Conservation (phyloP, 2,329 filamentous ascomycete species). For the Microsporum ferrugineum region DNA sequence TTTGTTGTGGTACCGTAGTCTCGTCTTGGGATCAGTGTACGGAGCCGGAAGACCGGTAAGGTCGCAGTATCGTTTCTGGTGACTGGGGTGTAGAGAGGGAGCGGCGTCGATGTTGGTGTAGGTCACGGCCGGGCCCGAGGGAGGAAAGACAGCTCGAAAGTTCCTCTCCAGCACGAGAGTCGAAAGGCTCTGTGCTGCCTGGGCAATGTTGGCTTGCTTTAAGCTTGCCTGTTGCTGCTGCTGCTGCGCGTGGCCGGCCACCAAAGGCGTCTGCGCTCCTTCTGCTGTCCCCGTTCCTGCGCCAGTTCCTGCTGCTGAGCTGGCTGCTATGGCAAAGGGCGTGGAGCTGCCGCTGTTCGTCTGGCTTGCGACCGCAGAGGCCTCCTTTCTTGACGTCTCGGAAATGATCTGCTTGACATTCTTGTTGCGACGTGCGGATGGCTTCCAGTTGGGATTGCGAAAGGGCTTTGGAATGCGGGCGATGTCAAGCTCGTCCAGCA, state of each 20-base stretch:
- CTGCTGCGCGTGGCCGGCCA: constrained; percentile 27
- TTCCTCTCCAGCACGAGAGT: constrained; percentile 83
- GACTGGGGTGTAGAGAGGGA: constrained; percentile 65
- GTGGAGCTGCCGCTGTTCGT: constrained; percentile 72
- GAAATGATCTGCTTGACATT: constrained; percentile 94
- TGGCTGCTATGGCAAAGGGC: constrained; percentile 35
- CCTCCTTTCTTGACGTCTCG: constrained; percentile 77
- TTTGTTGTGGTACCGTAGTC: constrained; percentile 81
- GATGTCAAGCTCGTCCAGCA: constrained; percentile 87
- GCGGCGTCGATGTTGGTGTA: constrained; percentile 97
- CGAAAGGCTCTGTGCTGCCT: constrained; percentile 74
- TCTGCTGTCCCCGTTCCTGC: constrained; percentile 23
- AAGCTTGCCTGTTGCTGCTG: constrained; percentile 34
- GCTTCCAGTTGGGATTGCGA: constrained; percentile 81
- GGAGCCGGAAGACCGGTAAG: constrained; percentile 84
- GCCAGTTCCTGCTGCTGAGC: constrained; percentile 18
- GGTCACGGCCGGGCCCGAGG: constrained; percentile 59
- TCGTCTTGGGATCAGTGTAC: constrained; percentile 90
- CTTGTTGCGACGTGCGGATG: constrained; percentile 93
- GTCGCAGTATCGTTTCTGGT: constrained; percentile 86
- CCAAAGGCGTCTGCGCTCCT: constrained; percentile 29
- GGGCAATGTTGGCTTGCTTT: constrained; percentile 62
- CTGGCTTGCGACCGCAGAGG: constrained; percentile 73
- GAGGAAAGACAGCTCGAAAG: constrained; percentile 35
- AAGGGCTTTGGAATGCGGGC: constrained; percentile 77